These are phyloP conservation scores for Lycium barbarum DNA, from an alignment of 257 asterid genomes.

Conservation along the genomic window DNA sequence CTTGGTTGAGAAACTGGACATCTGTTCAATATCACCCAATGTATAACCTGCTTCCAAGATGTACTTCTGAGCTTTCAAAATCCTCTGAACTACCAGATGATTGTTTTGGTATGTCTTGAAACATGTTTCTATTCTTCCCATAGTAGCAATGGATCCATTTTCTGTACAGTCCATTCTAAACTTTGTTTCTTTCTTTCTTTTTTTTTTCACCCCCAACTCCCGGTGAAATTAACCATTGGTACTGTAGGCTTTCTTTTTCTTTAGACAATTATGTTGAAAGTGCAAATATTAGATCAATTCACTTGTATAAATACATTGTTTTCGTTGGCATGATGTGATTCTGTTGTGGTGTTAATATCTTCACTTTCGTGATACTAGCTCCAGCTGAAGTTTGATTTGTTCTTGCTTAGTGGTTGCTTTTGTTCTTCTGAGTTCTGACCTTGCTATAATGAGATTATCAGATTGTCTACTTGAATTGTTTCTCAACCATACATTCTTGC, in stretches of 20 bases:
- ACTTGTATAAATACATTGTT: slow-evolving; percentile 2
- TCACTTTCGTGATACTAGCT: background rate
- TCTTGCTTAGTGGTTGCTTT: slow-evolving; percentile 2
- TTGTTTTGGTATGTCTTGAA: too few relatives aligned
- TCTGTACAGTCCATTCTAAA: slow-evolving; percentile 34
- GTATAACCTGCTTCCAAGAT: too few relatives aligned
- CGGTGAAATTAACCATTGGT: background rate
- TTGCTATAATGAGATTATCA: background rate
- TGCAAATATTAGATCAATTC: slow-evolving; percentile 8
- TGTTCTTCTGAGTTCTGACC: background rate
- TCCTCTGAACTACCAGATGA: too few relatives aligned
- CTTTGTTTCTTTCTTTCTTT: background rate
- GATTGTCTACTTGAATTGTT: background rate
- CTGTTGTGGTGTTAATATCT: background rate
- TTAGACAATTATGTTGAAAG: background rate
- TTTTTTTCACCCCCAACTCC: background rate
- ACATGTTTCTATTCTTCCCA: too few relatives aligned
- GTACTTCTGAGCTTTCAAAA: too few relatives aligned
- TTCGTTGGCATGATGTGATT: too few relatives aligned
- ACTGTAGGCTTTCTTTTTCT: background rate
- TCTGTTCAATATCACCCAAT: too few relatives aligned
- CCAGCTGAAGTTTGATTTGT: background rate
- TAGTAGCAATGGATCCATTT: background rate
- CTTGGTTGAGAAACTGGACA: too few relatives aligned
- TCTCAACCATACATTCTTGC: background rate